Base-by-base conservation (phyloP, 345 rosid species). In the Brassica carinata region DNA sequence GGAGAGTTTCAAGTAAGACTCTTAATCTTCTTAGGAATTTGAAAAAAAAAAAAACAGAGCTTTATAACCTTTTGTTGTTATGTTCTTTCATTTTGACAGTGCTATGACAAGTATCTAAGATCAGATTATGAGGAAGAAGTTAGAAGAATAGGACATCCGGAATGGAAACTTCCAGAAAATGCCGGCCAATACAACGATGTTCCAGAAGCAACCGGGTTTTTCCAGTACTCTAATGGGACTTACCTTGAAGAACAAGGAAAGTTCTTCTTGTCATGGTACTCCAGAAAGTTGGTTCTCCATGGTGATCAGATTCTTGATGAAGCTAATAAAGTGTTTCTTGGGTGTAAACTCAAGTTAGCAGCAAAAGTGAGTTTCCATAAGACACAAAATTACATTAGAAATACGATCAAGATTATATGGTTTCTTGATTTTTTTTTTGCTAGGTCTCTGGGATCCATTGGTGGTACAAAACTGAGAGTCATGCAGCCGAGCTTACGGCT, bases 391-490 rank as follows among this genome's bases (percentile, higher is more conserved):
- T 18, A 63, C 27, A 19, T 63, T 40, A 55, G 15, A 53, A 53
- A 33, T 61, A 65, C 53, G 43, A 64, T 30, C 19, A 79, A 59
- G 14, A 26, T 34, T 53, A 11, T 43, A 48, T 70, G 48, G 31
- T 65, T 80, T 51, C 43, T 26, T 43, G 74, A 8, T 9, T 69
- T 81, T 67, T 61, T 59, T 9, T 4, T 59, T 23, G 26, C 62
- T 80, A 92, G 97, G 92, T 91, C 19, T 86, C 98, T n/a, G 95
- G 97, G 55, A 90, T 91, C 43, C 97, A 92, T 55, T 94, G 98
- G 97, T 90, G 97, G 98, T 95, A 91, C 73, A 86, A 87, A 67
- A 48, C 85, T 58, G 81, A 83, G 6, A 90, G 85, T 77, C 97
- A 94, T 75, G 98, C 97, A 7, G 92, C 98, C 18, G 98, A 95